These are phyloP conservation scores for Przewalskia tangutica DNA, from an alignment of 257 asterid genomes.

Conservation along the genomic window DNA sequence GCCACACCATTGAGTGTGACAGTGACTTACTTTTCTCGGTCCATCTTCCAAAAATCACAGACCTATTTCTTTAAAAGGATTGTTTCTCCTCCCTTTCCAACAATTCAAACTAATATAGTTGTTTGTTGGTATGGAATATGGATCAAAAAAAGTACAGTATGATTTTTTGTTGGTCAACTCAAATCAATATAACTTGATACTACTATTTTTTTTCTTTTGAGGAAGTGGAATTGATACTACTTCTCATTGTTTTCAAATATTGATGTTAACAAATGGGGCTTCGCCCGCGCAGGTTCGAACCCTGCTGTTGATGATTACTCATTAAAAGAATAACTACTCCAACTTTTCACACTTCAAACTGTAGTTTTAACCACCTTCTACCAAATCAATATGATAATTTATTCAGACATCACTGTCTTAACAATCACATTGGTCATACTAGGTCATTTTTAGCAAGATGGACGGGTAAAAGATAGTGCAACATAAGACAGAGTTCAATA, in stretches of 20 bases:
- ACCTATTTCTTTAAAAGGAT: neutral
- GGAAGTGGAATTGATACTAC: neutral
- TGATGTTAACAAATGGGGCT: neutral
- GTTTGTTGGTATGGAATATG: neutral
- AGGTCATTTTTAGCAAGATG: neutral
- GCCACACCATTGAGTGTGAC: neutral
- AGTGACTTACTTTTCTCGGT: neutral
- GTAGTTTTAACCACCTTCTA: neutral
- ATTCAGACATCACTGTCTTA: neutral
- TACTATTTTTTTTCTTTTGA: neutral
- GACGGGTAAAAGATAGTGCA: neutral
- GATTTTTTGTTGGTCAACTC: neutral
- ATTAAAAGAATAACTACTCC: neutral
- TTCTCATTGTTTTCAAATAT: neutral
- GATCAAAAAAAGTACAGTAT: neutral
- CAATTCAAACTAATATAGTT: neutral
- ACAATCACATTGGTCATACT: neutral
- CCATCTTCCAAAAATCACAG: neutral
- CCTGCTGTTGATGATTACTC: too few species aligned
- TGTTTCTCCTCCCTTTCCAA: neutral
- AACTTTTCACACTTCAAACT: neutral
- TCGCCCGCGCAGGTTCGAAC: too few species aligned
- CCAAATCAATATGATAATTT: neutral
- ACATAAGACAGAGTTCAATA: slow-evolving; percentile 10
- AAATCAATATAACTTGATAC: neutral